phyloP scores from a whole-genome alignment of 177 flowering plant species.

The Vitis hybrid region DNA sequence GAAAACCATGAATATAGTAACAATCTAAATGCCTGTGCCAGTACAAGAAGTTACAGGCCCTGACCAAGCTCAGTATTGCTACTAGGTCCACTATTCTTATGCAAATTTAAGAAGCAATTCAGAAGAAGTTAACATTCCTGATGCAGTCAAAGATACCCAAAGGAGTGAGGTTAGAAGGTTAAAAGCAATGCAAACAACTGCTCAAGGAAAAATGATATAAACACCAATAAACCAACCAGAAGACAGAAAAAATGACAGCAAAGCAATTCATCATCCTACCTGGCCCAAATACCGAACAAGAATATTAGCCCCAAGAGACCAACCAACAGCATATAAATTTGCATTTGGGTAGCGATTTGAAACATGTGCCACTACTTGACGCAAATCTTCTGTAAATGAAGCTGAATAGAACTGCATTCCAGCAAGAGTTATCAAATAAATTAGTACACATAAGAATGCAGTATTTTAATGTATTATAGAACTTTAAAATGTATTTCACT shows the following conservation, averaged over 20 bases:
- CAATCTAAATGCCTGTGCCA: too few relatives aligned
- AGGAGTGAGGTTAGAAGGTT: neutral
- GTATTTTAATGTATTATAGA: neutral
- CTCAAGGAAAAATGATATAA: neutral
- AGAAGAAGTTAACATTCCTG: too few relatives aligned
- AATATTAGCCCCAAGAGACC: conserved; percentile 97
- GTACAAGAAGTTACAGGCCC: too few relatives aligned
- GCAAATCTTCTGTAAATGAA: conserved; percentile 78
- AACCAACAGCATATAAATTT: conserved; percentile 81
- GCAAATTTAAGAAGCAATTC: too few relatives aligned
- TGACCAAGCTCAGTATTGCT: too few relatives aligned
- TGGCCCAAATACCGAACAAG: conserved; percentile 89
- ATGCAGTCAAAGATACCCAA: too few relatives aligned
- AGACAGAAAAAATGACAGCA: neutral
- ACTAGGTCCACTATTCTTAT: too few relatives aligned
- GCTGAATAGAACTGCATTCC: conserved; percentile 91
- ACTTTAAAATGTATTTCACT: neutral
- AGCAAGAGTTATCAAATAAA: conserved; percentile 5
- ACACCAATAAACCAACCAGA: neutral
- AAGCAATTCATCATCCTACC: conserved; percentile 36
- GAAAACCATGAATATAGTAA: too few relatives aligned
- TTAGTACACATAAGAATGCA: neutral
- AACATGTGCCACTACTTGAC: conserved; percentile 71
- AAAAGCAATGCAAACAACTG: neutral
- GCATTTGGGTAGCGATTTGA: conserved; percentile 58